A percentile compares a stretch with the other conserved stretches of the same genome.
phyloP scores from a whole-genome alignment of 192 early-diverging fungal species.

The Anaeromyces robustus region DNA sequence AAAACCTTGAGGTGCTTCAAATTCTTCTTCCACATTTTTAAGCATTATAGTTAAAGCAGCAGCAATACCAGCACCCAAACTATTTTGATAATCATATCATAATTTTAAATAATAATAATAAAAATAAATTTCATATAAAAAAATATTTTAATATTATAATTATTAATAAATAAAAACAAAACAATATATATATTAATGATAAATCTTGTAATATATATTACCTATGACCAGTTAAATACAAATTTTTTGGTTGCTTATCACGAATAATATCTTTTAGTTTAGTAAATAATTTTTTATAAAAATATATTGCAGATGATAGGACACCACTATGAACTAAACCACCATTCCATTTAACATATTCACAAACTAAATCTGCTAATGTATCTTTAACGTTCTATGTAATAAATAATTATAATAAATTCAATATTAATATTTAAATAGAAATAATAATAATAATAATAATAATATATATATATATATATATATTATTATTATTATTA shows the following conservation, averaged over 20 bases:
- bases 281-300: constrained; percentile 40
- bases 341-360: constrained; percentile 61
- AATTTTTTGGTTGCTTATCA: neutral
- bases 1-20: constrained; percentile 16
- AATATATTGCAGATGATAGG: constrained; percentile 57
- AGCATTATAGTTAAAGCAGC: constrained; percentile 59
- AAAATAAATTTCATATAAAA: too few species aligned
- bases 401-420: too few species aligned
- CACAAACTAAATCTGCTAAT: constrained; percentile 56
- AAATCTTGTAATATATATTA: too few species aligned
- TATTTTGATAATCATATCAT: too few species aligned
- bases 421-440: too few species aligned
- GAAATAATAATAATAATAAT: neutral
- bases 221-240: neutral
- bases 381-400: constrained; percentile 55
- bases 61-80: constrained; percentile 50
- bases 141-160: too few species aligned
- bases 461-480: neutral
- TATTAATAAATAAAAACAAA: too few species aligned
- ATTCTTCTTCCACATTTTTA: constrained; percentile 18
- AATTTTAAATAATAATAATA: too few species aligned
- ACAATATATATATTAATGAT: too few species aligned
- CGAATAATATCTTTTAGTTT: neutral
- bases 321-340: constrained; percentile 62
- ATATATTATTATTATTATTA: too few species aligned